Evolutionary conservation across 495 filamentous ascomycete species (phyloP), one percentile per base, ranked within the genome.

Genomic region (Hyaloscypha variabilis): DNA sequence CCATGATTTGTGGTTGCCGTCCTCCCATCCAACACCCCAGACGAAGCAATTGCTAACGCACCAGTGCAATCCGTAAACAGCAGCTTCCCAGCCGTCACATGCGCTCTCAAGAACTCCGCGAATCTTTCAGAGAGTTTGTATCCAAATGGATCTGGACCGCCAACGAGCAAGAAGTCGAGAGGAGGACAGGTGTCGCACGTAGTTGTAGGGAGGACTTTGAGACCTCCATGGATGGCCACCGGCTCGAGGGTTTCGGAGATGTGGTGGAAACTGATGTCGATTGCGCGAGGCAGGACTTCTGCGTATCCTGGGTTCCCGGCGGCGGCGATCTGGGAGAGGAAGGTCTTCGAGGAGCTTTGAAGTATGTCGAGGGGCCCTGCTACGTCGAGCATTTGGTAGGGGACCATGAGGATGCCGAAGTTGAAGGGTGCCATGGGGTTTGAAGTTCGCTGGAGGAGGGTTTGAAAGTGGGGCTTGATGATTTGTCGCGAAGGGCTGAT

Each of bases 351-450:
- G 39, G 68, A 69, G 30, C 69, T 72, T 42, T 66, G 68, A 51
- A 78, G 71, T 14, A 78, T 68, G 56, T 78, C 76, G 53, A 64
- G 64, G 50, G 75, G 69, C 24, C 73, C 76, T 21, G 74, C 67
- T n/a, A 73, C 65, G 56, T 78, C 76, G 31, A 77, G 62, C 25
- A 68, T 66, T 69, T 78, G 76, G 60, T 74, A 77, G 30, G 69
- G 59, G 30, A 63, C 28, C 61, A 63, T 63, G 49, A 63, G 50
- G 14, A 63, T 24, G 26, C 61, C 61, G 11, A 63, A 42, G 13
- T 55, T 34, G 24, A 63, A 10, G 8, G 61, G 50, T 2, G 61
- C 59, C 59, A 62, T 62, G 46, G 36, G 26, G 34, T 28, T 24
- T 25, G 53, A 56, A 25, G 53, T n/a, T n/a, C n/a, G n/a, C n/a